Base-by-base conservation (phyloP, 257 asterid species). In the Solanum peruvianum region DNA sequence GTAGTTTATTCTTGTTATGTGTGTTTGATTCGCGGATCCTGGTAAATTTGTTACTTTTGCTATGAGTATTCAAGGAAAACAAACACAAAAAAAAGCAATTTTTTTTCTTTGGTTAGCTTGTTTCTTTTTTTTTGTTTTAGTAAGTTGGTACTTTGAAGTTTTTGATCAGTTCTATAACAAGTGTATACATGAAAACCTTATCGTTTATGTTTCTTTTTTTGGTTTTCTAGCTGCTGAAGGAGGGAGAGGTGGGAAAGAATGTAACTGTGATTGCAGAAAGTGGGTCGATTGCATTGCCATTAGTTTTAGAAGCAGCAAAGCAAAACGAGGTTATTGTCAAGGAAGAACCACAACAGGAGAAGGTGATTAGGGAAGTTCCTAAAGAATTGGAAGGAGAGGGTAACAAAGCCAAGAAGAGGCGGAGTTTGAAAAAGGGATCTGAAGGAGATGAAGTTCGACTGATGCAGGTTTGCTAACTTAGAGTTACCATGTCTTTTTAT, bases 401-500 rank as follows among this genome's bases (percentile, higher is more conserved):
- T 77, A 90, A 82, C 31, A 45, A 86, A 21, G 92, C 60, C 39
- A 91, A 88, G 89, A 91, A 85, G 85, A 94, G 92, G 92, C 73
- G 42, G 87, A 89, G 93, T 16, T 84, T 97, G 90, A 94, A 95
- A 88, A 89, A 9, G 87, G 99, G 99, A 86, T 92, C 98, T 7
- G 98, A 96, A 94, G 99, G 99, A 87, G 98, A 95, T 39, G 95
- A 93, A 58, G 99, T 97, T 75, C 92, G 64, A 86, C 93, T 90
- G 37, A 86, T 97, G 96, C 99, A 97, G 99, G 99, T 97, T 88
- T 82, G 84, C 44, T 77, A 27, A 44, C 82, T 83, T 33, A 60
- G 11, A 81, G 45, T 81, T 4, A 81, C 29, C 21, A 18, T 81
- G 12, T 81, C 12, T 81, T 29, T 49, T 49, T 9, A 10, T 81